These are phyloP conservation scores for Xylaria arbuscula DNA, from an alignment of 2,329 filamentous ascomycete species.

Conservation along the genomic window DNA sequence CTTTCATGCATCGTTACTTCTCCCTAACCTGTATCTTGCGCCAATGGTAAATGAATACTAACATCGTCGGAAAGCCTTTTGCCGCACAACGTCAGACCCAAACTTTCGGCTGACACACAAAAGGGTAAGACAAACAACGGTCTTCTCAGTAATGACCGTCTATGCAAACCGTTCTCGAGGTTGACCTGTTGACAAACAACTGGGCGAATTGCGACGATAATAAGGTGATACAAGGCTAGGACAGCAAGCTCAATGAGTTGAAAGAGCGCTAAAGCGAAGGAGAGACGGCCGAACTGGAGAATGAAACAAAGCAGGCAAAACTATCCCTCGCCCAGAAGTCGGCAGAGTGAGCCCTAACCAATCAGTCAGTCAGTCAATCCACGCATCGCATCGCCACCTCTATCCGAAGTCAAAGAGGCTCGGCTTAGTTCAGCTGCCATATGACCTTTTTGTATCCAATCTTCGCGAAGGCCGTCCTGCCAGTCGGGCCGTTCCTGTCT, in stretches of 20 bases:
- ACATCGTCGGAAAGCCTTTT: neutral
- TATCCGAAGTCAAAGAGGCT: too few relatives aligned
- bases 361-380: neutral
- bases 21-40: neutral
- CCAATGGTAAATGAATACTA: neutral
- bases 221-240: neutral
- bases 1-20: neutral
- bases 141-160: neutral
- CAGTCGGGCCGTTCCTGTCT: too few relatives aligned
- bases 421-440: slow-evolving; percentile 4
- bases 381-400: too few relatives aligned
- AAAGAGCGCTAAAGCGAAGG: neutral
- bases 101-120: neutral
- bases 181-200: neutral
- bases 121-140: neutral
- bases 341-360: too few relatives aligned
- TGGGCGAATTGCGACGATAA: too few relatives aligned
- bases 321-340: neutral
- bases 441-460: neutral
- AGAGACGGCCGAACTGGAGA: too few relatives aligned
- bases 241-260: neutral
- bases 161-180: neutral
- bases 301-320: neutral
- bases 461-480: neutral
- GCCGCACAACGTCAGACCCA: neutral